Evolutionary conservation across 2,329 filamentous ascomycete genomes (phyloP), one percentile per base, ranked within the genome.

Genomic region (Paracorniculantispora psalliotae): DNA sequence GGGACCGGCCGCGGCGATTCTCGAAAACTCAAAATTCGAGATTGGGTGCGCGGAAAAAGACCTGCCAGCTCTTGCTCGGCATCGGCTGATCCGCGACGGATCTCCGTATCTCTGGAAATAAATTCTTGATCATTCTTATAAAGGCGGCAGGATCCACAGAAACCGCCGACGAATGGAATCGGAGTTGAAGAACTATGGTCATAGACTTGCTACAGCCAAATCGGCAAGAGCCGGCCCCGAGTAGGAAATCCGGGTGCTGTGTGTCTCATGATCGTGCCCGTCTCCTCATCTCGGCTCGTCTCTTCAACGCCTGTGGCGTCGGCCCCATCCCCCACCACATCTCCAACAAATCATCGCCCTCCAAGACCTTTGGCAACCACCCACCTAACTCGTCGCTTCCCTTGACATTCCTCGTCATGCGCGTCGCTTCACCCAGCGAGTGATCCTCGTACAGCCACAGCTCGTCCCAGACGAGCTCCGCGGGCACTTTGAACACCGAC

Each of bases 401-500:
- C 15, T 49, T 50, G 25, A 63, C 63, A 26, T 39, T 37, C 13
- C 62, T 46, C 28, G 61, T 62, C 15, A 63, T 48, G 19, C 46
- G 37, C n/a, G 44, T 25, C 15, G 48, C 39, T 9, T 39, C 53
- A 7, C 15, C 13, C 6, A 52, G 23, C 43, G 15, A 25, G 25
- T 43, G 10, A 13, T 56, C 62, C 25, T 63, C 28, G 21, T 57
- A 46, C 25, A 41, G 26, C 63, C 63, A 64, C 17, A 65, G 57
- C 44, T 61, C 60, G 35, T 62, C 54, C n/a, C 52, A 41, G 3
- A 66, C 39, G 23, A 65, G 50, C 54, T 66, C 64, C n/a, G 57
- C 56, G 10, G 64, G 58, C 25, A 63, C 63, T 46, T 63, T 63
- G 47, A 66, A 65, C 13, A 65, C 62, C 19, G 62, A 47, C 49